Evolutionary conservation across 495 filamentous ascomycete genomes (phyloP), one percentile per base, ranked within the genome.

Genomic region (Penicillium desertorum): DNA sequence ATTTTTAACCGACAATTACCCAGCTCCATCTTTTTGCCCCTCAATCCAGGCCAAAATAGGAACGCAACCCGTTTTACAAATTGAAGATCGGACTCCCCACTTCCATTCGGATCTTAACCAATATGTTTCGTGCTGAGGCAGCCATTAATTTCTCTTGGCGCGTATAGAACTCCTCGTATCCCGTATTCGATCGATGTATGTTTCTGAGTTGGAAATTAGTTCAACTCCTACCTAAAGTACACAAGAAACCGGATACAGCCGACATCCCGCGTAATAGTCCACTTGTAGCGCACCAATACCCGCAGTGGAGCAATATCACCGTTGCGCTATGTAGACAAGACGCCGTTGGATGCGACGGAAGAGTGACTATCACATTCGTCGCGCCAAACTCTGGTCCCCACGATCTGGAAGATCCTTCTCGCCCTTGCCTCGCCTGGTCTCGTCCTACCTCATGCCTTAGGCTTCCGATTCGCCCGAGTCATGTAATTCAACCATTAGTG

Each of bases 291-390:
- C 22, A 14, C 12, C 14, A 22, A 53, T 27, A 53, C 30, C 37
- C n/a, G 25, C 37, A 22, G 39, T 42, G 47, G 47, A 17, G 47
- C 19, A 32, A 43, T 14, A 1, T 12, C 10, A 51, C 4, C 16
- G 49, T 23, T 23, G 20, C 1, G 11, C 7, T 30, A 17, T 14
- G 16, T n/a, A 39, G 36, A 17, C 36, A 39, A 9, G 23, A 1
- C 27, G 39, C 51, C 53, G 44, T 55, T 55, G 20, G 20, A 55
- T 37, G 52, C 45, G 42, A 54, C 30, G 30, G 22, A 29, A 11
- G 22, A 23, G 16, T 12, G 12, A 32, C 39, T 5, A 54, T 41
- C 51, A 22, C 39, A 53, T 41, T 16, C 25, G 22, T 19, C 39
- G 23, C 11, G 20, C 30, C 22, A 42, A 42, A 51, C 48, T 42